phyloP scores from a whole-genome alignment of 2,329 filamentous ascomycete genomes.

The Sporothrix inflata region DNA sequence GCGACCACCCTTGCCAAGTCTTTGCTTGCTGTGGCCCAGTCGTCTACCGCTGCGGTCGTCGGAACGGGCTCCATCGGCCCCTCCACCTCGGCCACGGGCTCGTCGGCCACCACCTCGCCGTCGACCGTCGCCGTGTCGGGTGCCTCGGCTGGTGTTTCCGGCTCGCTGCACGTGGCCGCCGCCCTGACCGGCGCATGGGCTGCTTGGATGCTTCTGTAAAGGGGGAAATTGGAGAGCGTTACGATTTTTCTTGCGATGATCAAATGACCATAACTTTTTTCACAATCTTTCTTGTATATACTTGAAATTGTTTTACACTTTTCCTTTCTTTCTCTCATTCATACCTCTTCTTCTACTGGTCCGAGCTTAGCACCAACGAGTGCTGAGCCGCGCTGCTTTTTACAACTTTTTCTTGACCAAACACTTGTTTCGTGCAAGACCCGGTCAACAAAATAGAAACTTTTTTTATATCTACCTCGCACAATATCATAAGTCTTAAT shows the following conservation, averaged over 20 bases:
- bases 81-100: neutral
- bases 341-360: neutral
- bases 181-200: constrained; percentile 14
- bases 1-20: constrained; percentile 9
- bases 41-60: neutral
- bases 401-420: neutral
- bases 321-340: constrained; percentile 10
- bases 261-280: constrained; percentile 2
- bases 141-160: neutral
- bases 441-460: neutral
- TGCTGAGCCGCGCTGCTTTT: neutral
- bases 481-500: too few species aligned
- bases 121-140: constrained; percentile 20
- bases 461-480: too few species aligned
- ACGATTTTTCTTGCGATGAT: neutral
- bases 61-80: constrained; percentile 4
- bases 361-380: neutral
- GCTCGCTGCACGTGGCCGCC: neutral
- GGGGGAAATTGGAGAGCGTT: neutral
- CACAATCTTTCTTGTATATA: constrained; percentile 5
- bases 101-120: neutral
- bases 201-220: constrained; percentile 12
- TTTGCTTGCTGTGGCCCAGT: neutral
- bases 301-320: neutral
- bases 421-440: neutral